These are phyloP conservation scores for Tulasnella sp. DNA, from an alignment of 768 basidiomycete species.

Conservation along the genomic window DNA sequence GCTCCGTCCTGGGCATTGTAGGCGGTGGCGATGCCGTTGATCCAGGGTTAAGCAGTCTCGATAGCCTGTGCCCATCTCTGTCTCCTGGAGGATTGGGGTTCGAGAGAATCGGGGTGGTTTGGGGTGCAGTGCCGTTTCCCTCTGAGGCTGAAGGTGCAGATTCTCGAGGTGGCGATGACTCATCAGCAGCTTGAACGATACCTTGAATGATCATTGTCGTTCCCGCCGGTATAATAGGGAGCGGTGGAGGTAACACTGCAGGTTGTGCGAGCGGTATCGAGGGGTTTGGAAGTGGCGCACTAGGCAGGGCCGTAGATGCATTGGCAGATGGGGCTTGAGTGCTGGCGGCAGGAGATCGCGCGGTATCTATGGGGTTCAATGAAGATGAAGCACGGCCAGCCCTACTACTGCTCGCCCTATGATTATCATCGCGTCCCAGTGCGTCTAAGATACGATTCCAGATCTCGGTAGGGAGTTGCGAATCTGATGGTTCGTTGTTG, in stretches of 20 bases:
- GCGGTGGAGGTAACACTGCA: neutral
- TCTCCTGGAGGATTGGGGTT: neutral
- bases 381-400: too few species aligned
- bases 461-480: too few species aligned
- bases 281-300: too few species aligned
- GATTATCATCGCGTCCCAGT: too few species aligned
- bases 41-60: neutral
- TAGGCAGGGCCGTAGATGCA: too few species aligned
- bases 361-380: too few species aligned
- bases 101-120: neutral
- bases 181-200: constrained; percentile 1
- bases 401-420: too few species aligned
- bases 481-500: too few species aligned
- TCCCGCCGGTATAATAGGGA: constrained; percentile 14
- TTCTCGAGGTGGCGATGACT: neutral
- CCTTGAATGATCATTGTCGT: constrained; percentile 19
- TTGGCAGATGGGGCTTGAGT: too few species aligned
- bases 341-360: too few species aligned
- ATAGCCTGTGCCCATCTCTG: neutral
- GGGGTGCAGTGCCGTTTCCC: neutral
- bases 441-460: too few species aligned
- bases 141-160: too few species aligned
- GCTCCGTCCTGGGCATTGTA: neutral
- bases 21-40: neutral
- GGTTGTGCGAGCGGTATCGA: neutral